A percentile compares a stretch with the other conserved stretches of the same genome.
phyloP scores from a whole-genome alignment of 2,329 filamentous ascomycete species.

The Zalaria sp. region DNA sequence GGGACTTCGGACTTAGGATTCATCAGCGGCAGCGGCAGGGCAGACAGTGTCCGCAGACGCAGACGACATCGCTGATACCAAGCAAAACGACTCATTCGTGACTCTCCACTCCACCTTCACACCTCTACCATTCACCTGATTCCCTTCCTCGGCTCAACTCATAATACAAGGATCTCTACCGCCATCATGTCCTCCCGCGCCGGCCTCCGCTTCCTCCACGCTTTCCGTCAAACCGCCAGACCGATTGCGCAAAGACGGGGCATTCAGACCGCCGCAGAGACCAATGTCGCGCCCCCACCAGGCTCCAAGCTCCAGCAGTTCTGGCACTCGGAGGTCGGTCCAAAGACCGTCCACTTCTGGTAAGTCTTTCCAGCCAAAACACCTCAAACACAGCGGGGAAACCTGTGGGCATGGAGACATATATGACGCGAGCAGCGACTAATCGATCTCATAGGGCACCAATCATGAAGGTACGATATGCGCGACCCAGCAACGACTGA shows the following conservation, averaged over 20 bases:
- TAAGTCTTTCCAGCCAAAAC: slow-evolving; percentile 29
- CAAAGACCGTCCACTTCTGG: slow-evolving; percentile 94
- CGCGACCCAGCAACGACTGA: neutral
- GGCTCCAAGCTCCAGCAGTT: slow-evolving; percentile 52
- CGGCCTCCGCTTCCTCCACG: slow-evolving; percentile 40
- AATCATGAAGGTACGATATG: slow-evolving; percentile 60
- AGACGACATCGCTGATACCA: too few species aligned
- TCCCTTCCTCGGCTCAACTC: too few species aligned
- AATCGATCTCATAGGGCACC: slow-evolving; percentile 51
- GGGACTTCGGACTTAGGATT: too few species aligned
- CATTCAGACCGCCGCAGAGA: slow-evolving; percentile 48
- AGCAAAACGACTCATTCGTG: too few species aligned
- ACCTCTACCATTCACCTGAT: too few species aligned
- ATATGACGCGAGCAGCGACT: too few species aligned
- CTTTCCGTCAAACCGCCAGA: slow-evolving; percentile 31
- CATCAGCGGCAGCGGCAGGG: too few species aligned
- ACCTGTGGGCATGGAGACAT: too few species aligned
- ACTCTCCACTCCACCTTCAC: too few species aligned
- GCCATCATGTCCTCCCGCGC: slow-evolving; percentile 40
- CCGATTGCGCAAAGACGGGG: slow-evolving; percentile 45
- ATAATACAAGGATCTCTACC: too few species aligned
- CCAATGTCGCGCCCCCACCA: slow-evolving; percentile 14
- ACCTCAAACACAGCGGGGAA: neutral
- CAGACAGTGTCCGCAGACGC: too few species aligned
- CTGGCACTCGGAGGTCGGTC: slow-evolving; percentile 35